A percentile compares a stretch with the other conserved stretches of the same genome.
phyloP scores from a whole-genome alignment of 441 rosid genomes.

The Populus hybrid region DNA sequence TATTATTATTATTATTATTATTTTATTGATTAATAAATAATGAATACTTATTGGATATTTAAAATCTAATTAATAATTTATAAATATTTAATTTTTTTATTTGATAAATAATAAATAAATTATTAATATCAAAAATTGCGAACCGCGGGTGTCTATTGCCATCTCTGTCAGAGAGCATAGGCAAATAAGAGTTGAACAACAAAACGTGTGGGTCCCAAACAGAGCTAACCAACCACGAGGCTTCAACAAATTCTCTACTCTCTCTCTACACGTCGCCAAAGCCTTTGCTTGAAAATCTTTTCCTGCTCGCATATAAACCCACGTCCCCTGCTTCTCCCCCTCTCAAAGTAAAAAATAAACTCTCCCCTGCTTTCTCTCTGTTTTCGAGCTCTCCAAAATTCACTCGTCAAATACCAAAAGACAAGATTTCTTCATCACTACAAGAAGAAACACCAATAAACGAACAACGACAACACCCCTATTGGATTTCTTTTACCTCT shows the following conservation, averaged over 20 bases:
- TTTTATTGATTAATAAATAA: no score
- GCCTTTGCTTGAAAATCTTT: slow-evolving; percentile 6
- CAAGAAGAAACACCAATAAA: not conserved
- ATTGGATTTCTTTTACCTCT: slow-evolving; percentile 2
- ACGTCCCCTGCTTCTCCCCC: slow-evolving; percentile 12
- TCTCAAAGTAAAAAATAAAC: not conserved
- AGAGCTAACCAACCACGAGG: slow-evolving; percentile 31
- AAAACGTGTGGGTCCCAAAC: slow-evolving; percentile 35
- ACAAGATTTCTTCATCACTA: not conserved
- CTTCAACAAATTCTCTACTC: slow-evolving; percentile 23
- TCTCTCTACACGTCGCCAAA: not conserved
- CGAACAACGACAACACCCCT: not conserved
- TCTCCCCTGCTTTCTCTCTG: slow-evolving; percentile 7
- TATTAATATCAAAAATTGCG: not conserved
- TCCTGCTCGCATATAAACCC: slow-evolving; percentile 27
- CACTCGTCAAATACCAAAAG: not conserved
- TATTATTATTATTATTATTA: no score
- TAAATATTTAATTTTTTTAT: no score
- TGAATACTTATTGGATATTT: no score
- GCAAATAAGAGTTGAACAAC: slow-evolving; percentile 33
- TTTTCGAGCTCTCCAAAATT: not conserved
- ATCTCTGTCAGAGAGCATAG: not conserved
- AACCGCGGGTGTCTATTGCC: not conserved
- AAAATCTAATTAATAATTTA: no score
- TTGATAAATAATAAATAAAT: no score